Base-by-base conservation (phyloP, 2,329 filamentous ascomycete species). In the Sclerotinia spermophila region DNA sequence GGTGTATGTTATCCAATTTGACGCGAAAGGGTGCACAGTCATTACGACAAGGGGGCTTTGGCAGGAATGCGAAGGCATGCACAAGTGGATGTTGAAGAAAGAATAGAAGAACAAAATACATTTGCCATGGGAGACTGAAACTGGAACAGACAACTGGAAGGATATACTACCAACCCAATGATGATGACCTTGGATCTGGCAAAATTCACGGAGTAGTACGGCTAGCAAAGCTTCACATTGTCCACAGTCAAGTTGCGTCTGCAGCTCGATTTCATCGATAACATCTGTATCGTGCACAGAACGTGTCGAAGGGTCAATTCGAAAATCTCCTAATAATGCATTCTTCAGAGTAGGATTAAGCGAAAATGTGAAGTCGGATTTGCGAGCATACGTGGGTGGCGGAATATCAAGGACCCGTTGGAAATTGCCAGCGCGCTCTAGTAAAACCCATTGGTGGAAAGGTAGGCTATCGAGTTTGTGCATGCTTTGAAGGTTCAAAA, bases 11-110 rank as follows among this genome's bases (percentile, higher is more conserved):
- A 5, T 77, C 27, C 7, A 86, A 35, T 1, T 67, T 60, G 15
- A 81, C 76, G 0, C 65, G 61, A 73, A 84, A 87, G 13, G 61
- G 73, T 2, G 74, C 76, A 73, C 85, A 87, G 6, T 70, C 27
- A 3, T 84, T 81, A 0, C 84, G 83, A 60, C 85, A 87, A 0
- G 71, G 70, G 27, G 74, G 73, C 56, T 75, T 0, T 78, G 81
- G 64, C 85, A 87, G 3, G 78, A 58, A 70, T 87, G 85, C 3
- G 10, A 21, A n/a, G 21, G 21, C 8, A 48, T 48, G 45, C 21
- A 48, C 6, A n/a, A 24, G 11, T 48, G 45, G 8, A 48, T 48
- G 45, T 10, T 48, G 21, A n/a, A 48, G 21, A 21, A 10, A 48
- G n/a, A 24, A 48, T n/a, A 8, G 45, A n/a, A n/a, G 45, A 48